phyloP scores from a whole-genome alignment of 2,329 filamentous ascomycete species.

The Proliferodiscus dingleyae region DNA sequence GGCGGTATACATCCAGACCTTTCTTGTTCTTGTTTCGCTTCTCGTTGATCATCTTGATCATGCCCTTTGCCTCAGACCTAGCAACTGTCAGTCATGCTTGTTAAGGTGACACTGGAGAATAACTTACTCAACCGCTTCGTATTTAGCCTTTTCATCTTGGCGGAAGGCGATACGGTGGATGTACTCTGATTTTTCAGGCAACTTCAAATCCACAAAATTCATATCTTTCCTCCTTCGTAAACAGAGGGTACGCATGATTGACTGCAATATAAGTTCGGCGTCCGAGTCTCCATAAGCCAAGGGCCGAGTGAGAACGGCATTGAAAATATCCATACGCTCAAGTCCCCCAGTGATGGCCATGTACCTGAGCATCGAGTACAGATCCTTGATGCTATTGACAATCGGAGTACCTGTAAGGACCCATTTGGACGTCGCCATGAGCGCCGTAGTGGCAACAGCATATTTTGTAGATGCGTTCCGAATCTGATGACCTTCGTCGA shows the following conservation, averaged over 20 bases:
- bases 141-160: slow-evolving; percentile 69
- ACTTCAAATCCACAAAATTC: slow-evolving; percentile 75
- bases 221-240: slow-evolving; percentile 82
- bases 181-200: slow-evolving; percentile 74
- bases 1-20: slow-evolving; percentile 56
- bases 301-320: slow-evolving; percentile 64
- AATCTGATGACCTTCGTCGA: slow-evolving; percentile 81
- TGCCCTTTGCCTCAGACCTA: slow-evolving; percentile 69
- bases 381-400: slow-evolving; percentile 74
- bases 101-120: slow-evolving; percentile 24
- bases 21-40: slow-evolving; percentile 38
- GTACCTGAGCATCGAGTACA: slow-evolving; percentile 77
- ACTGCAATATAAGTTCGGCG: slow-evolving; percentile 63
- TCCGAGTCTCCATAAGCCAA: slow-evolving; percentile 52
- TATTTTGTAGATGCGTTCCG: slow-evolving; percentile 72
- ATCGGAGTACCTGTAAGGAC: slow-evolving; percentile 77
- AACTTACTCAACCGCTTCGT: slow-evolving; percentile 66
- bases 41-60: slow-evolving; percentile 55
- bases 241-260: slow-evolving; percentile 75
- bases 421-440: slow-evolving; percentile 72
- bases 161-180: slow-evolving; percentile 71
- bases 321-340: slow-evolving; percentile 69
- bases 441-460: slow-evolving; percentile 60
- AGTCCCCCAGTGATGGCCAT: slow-evolving; percentile 71
- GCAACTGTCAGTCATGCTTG: slow-evolving; percentile 22